Conservation (phyloP, 2,329 filamentous ascomycete species). For the Penicillium sp. region DNA sequence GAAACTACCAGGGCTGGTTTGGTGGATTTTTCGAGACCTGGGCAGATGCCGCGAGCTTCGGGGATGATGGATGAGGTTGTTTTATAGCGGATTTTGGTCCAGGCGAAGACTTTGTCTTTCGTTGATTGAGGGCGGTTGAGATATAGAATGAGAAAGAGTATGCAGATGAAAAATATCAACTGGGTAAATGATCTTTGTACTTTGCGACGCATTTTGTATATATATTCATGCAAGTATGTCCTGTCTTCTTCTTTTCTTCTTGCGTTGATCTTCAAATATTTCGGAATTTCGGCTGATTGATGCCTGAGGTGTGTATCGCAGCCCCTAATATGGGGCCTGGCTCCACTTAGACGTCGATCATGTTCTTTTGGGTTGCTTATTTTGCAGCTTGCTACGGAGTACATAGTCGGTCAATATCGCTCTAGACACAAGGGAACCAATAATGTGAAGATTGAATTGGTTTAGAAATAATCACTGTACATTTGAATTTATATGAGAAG, state of each 20-base stretch:
- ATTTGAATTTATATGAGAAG: too few species aligned
- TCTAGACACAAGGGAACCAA: too few species aligned
- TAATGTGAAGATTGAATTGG: too few species aligned
- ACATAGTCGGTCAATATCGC: too few species aligned
- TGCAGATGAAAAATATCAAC: conserved; percentile 33
- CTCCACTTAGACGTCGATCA: background rate
- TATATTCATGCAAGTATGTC: conserved; percentile 5
- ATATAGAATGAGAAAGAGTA: conserved; percentile 39
- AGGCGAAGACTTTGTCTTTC: conserved; percentile 38
- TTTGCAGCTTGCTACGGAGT: too few species aligned
- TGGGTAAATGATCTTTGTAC: conserved; percentile 37
- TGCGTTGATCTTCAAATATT: background rate
- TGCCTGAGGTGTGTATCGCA: conserved; percentile 3
- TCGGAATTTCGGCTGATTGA: background rate
- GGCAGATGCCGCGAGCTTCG: conserved; percentile 42
- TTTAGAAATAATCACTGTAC: too few species aligned
- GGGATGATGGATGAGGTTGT: conserved; percentile 37
- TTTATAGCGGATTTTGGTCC: conserved; percentile 45
- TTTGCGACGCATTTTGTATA: conserved; percentile 35
- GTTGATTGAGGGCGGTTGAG: conserved; percentile 33
- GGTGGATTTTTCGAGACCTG: conserved; percentile 34
- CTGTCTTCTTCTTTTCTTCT: background rate
- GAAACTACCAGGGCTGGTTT: conserved; percentile 49
- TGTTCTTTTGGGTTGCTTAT: background rate
- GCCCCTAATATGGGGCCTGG: background rate